phyloP scores from a whole-genome alignment of 495 filamentous ascomycete genomes.

The Penicillium macrosclerotiorum region DNA sequence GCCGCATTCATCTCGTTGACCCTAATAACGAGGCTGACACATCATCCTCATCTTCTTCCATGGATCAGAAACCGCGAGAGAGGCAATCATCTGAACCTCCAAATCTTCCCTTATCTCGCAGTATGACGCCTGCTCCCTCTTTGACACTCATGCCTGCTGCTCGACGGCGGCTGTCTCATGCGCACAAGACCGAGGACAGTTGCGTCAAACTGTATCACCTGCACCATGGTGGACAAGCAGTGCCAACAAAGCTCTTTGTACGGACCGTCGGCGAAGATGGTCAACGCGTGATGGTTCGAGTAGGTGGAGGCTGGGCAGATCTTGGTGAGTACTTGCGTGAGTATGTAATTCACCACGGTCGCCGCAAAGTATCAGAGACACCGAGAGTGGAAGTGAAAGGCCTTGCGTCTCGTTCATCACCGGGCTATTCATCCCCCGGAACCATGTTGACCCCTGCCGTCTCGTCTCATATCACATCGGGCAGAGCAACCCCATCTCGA shows the following conservation, averaged over 20 bases:
- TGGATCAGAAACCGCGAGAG: conserved; percentile 32
- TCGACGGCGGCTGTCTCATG: conserved; percentile 33
- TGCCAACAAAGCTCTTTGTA: conserved; percentile 90
- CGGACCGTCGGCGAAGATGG: conserved; percentile 83
- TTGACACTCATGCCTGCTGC: conserved; percentile 66
- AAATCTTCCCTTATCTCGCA: conserved; percentile 32
- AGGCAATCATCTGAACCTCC: conserved; percentile 38
- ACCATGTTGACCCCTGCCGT: conserved; percentile 20
- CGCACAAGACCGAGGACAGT: conserved; percentile 39
- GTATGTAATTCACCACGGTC: conserved; percentile 85
- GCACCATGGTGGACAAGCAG: conserved; percentile 73
- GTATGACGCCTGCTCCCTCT: conserved; percentile 60
- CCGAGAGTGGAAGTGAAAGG: conserved; percentile 46
- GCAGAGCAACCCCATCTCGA: conserved; percentile 35
- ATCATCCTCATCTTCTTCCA: conserved; percentile 35
- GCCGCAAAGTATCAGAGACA: conserved; percentile 41
- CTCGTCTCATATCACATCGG: conserved; percentile 15
- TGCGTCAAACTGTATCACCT: conserved; percentile 93
- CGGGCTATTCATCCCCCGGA: conserved; percentile 30
- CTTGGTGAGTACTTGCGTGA: conserved; percentile 91
- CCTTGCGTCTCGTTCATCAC: conserved; percentile 33
- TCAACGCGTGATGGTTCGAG: conserved; percentile 96
- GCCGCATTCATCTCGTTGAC: conserved; percentile 66
- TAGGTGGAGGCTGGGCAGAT: conserved; percentile 96
- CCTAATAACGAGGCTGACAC: conserved; percentile 31